phyloP scores from a whole-genome alignment of 2,329 filamentous ascomycete species.

The Arthrobotrys megalospora region DNA sequence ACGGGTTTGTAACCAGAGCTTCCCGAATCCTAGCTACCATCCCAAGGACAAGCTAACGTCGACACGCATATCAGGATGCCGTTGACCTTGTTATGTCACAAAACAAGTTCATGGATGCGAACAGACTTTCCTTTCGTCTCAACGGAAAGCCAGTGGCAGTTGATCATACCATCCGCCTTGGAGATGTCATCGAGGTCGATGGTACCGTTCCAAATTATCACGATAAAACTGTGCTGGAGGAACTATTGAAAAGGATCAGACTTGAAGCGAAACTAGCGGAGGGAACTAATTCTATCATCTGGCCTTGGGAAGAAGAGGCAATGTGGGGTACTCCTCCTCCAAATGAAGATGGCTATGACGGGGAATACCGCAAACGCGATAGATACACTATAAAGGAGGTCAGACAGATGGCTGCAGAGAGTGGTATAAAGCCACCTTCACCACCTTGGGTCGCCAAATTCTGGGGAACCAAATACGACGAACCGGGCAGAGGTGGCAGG shows the following conservation, averaged over 20 bases:
- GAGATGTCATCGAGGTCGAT: constrained; percentile 39
- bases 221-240: not conserved
- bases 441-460: not conserved
- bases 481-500: too few species aligned
- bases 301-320: not conserved
- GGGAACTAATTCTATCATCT: not conserved
- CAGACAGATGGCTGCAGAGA: not conserved
- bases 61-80: constrained; percentile 1
- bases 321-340: not conserved
- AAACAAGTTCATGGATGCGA: constrained; percentile 25
- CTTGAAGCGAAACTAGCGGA: not conserved
- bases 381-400: not conserved
- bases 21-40: not conserved
- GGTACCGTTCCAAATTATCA: not conserved
- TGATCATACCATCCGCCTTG: not conserved
- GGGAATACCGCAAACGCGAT: not conserved
- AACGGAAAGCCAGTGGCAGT: constrained; percentile 3
- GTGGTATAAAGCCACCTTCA: not conserved
- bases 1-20: constrained; percentile 9
- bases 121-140: constrained; percentile 6
- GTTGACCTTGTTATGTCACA: not conserved
- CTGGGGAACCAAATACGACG: too few species aligned
- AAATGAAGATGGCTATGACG: not conserved
- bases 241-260: not conserved
- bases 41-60: not conserved